Conservation (phyloP, 192 early-diverging fungal species). For the Cetraspora pellucida region DNA sequence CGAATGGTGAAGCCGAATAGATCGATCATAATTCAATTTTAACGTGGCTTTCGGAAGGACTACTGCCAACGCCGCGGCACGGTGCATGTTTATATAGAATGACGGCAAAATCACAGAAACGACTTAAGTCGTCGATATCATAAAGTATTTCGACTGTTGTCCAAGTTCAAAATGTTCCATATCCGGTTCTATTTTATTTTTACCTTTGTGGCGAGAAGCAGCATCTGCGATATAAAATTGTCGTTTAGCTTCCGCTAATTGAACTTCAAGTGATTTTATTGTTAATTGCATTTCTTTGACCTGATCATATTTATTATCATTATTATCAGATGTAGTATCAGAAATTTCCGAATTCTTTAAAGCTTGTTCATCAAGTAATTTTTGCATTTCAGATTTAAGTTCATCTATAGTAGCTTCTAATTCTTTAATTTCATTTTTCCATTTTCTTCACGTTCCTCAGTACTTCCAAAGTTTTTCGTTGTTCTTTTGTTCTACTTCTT, state of each 20-base stretch:
- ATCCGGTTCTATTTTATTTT: not conserved
- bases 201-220: conserved; percentile 8
- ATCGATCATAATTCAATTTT: conserved; percentile 28
- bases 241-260: conserved; percentile 12
- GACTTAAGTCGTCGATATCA: too few relatives aligned
- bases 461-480: conserved; percentile 8
- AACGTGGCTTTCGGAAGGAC: conserved; percentile 27
- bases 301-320: not conserved
- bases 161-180: not conserved
- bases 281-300: not conserved
- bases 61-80: not conserved
- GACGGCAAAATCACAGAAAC: too few relatives aligned
- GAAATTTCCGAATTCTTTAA: not conserved
- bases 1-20: conserved; percentile 13
- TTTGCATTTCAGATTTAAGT: conserved; percentile 3
- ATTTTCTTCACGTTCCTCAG: not conserved
- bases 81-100: too few relatives aligned
- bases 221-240: conserved; percentile 4
- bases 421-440: not conserved
- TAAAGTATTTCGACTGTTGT: conserved; percentile 4
- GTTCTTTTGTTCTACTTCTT: conserved; percentile 28
- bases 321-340: not conserved
- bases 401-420: not conserved
- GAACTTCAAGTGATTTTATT: conserved; percentile 18
- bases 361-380: not conserved